A percentile compares a stretch with the other conserved stretches of the same genome.
Evolutionary conservation across 352 stramenopile species (phyloP).

Genomic region (Albugo candida): DNA sequence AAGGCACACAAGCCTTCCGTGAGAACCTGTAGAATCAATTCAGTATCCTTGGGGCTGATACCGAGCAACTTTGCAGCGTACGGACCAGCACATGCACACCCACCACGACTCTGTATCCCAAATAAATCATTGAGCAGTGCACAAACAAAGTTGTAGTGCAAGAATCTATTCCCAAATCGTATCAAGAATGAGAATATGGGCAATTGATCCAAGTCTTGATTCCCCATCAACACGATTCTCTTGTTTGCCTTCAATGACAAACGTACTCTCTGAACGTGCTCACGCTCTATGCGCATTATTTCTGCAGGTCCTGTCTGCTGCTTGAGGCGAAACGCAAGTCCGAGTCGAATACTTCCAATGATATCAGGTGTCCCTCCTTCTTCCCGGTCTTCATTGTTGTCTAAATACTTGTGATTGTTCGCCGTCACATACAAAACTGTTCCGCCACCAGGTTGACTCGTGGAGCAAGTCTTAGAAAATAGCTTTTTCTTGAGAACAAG

Average conservation of each 20-base stretch:
- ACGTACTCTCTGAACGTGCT: conserved; percentile 17
- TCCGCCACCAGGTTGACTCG: conserved; percentile 17
- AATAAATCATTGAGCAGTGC: conserved; percentile 96
- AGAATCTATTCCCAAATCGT: conserved; percentile 61
- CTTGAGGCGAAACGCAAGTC: conserved; percentile 85
- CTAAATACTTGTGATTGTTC: conserved; percentile 37
- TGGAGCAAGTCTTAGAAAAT: conserved; percentile 34
- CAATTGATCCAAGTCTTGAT: conserved; percentile 34
- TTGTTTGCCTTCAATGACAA: conserved; percentile 22
- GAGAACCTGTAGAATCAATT: conserved; percentile 64
- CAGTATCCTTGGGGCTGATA: conserved; percentile 41
- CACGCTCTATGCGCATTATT: conserved; percentile 34
- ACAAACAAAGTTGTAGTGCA: conserved; percentile 98
- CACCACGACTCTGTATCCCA: conserved; percentile 84
- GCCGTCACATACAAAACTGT: conserved; percentile 39
- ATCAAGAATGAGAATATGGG: conserved; percentile 93
- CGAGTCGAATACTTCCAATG: conserved; percentile 82
- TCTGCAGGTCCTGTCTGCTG: conserved; percentile 20
- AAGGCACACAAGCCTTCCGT: conserved; percentile 79
- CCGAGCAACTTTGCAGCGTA: conserved; percentile 86
- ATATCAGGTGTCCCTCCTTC: conserved; percentile 93
- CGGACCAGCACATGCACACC: conserved; percentile 89
- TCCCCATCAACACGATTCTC: conserved; percentile 81
- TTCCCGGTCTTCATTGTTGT: conserved; percentile 85
- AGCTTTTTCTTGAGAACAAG: conserved; percentile 89